phyloP scores from a whole-genome alignment of 2,329 filamentous ascomycete genomes.

The Aspergillus sp. region DNA sequence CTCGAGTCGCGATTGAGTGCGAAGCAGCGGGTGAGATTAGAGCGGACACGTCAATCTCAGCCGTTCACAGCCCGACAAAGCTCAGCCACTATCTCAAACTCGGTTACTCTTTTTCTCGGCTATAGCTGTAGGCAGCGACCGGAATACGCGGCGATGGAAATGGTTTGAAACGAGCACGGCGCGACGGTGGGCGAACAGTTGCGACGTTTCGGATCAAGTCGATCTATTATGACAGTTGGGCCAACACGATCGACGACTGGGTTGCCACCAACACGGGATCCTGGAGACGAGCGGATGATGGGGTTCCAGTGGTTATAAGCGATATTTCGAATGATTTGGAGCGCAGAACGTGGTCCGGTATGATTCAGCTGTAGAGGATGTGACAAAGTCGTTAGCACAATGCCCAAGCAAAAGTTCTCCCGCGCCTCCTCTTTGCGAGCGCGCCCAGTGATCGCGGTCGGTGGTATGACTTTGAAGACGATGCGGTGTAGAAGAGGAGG shows the following conservation, averaged over 20 bases:
- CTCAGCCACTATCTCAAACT: constrained; percentile 14
- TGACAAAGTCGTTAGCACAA: constrained; percentile 2
- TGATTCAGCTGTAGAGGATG: neutral
- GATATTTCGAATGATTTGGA: neutral
- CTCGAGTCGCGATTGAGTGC: constrained; percentile 1
- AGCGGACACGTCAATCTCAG: constrained; percentile 7
- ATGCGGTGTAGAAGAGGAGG: neutral
- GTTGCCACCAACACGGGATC: neutral
- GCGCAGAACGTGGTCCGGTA: neutral
- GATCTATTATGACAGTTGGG: neutral
- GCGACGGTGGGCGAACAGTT: neutral
- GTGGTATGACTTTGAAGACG: neutral
- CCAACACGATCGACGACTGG: neutral
- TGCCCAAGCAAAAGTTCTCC: neutral
- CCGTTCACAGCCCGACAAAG: constrained; percentile 6
- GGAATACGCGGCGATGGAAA: neutral
- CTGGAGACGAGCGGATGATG: neutral
- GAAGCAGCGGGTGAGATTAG: neutral
- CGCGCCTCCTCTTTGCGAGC: neutral
- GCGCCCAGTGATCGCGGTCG: neutral
- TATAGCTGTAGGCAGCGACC: constrained; percentile 11
- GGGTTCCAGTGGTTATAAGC: neutral
- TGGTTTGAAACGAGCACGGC: neutral
- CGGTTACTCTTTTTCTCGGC: neutral
- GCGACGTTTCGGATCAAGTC: neutral